phyloP scores from a whole-genome alignment of 805 yeast genomes.

The Lipomyces sp. region DNA sequence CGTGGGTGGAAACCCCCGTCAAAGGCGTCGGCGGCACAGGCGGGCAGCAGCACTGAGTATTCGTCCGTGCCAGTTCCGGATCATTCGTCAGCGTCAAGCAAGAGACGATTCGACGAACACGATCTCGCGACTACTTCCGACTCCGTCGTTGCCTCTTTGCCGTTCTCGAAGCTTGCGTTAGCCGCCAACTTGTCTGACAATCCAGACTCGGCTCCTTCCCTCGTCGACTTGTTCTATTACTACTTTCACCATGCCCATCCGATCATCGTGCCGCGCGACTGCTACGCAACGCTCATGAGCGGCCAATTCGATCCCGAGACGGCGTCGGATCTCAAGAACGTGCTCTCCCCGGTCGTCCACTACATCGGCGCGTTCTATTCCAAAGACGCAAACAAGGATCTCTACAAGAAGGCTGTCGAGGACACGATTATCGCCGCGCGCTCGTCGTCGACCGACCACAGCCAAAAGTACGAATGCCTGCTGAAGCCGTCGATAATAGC shows the following conservation, averaged over 20 bases:
- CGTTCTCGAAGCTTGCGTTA: no score
- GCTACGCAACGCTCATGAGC: constrained; percentile 3
- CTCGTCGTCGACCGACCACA: neutral
- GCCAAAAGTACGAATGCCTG: neutral
- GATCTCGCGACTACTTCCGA: no score
- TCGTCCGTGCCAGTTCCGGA: no score
- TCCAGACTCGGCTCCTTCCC: constrained; percentile 1
- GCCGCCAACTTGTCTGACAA: no score
- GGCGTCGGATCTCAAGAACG: neutral
- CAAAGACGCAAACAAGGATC: constrained; percentile 3
- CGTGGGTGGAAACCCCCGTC: constrained; percentile 21
- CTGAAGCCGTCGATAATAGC: constrained; percentile 13
- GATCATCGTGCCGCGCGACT: constrained; percentile 10
- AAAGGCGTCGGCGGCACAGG: neutral
- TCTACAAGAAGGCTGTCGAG: constrained; percentile 12
- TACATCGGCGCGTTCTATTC: constrained; percentile 13
- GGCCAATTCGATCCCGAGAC: constrained; percentile 7
- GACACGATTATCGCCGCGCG: neutral
- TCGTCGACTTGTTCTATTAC: constrained; percentile 12
- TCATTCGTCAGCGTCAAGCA: no score
- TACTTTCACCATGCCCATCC: constrained; percentile 21
- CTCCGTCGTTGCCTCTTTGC: no score
- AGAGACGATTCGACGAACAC: no score
- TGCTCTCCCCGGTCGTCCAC: constrained; percentile 16
- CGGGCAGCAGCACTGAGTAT: no score